Percentiles rank a stretch among this genome's conserved stretches.
Conservation (phyloP, 2,329 filamentous ascomycete species). For the Penicillium vulpinum region DNA sequence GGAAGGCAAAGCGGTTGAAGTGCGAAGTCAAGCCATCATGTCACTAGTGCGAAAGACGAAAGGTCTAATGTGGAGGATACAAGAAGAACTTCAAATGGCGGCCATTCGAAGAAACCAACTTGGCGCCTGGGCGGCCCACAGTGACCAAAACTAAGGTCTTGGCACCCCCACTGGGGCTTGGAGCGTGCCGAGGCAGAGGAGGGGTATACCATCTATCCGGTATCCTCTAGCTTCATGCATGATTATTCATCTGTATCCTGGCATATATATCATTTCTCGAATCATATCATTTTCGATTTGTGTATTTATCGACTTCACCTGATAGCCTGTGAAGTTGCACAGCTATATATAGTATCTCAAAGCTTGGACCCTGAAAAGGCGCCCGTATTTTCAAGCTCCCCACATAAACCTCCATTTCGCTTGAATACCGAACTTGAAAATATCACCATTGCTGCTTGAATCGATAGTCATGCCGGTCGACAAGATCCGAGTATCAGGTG, state of each 20-base stretch:
- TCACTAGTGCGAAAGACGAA: slow-evolving; percentile 64
- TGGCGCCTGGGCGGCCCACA: no score
- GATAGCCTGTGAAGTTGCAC: background rate
- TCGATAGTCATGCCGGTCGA: slow-evolving; percentile 52
- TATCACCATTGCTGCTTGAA: background rate
- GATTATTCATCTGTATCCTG: background rate
- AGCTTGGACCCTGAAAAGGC: background rate
- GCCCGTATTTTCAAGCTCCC: background rate
- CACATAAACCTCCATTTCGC: background rate
- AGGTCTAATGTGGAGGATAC: slow-evolving; percentile 68
- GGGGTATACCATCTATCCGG: background rate
- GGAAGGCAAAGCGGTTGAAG: slow-evolving; percentile 71
- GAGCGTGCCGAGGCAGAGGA: background rate
- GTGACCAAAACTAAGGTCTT: slow-evolving; percentile 46
- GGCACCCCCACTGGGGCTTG: background rate
- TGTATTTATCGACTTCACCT: background rate
- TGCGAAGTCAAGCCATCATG: slow-evolving; percentile 71
- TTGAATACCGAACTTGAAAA: background rate
- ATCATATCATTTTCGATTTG: background rate
- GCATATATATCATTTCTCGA: background rate
- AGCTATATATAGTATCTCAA: slow-evolving; percentile 8
- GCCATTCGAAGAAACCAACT: slow-evolving; percentile 66
- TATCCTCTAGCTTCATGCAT: background rate
- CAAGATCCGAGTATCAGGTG: slow-evolving; percentile 63
- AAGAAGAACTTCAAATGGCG: slow-evolving; percentile 77